A percentile compares a stretch with the other conserved stretches of the same genome.
phyloP scores from a whole-genome alignment of 805 yeast species.

The Aciculoconidium aculeatum region DNA sequence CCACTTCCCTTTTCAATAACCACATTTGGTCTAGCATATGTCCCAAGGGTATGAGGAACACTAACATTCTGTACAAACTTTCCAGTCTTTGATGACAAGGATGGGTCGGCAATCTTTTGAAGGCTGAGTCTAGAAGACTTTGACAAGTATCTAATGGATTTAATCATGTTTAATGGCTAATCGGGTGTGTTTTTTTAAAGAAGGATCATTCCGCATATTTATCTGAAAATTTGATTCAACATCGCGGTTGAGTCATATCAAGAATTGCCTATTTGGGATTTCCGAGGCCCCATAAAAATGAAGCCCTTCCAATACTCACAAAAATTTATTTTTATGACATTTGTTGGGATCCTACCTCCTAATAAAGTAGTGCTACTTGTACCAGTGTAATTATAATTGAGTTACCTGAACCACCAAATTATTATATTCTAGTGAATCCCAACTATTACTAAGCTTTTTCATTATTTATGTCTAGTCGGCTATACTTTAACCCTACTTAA shows the following conservation, averaged over 20 bases:
- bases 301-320: too few relatives aligned
- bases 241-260: constrained; percentile 30
- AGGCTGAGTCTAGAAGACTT: constrained; percentile 2
- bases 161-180: constrained; percentile 11
- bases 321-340: too few relatives aligned
- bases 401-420: too few relatives aligned
- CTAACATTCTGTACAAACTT: constrained; percentile 40
- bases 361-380: too few relatives aligned
- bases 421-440: too few relatives aligned
- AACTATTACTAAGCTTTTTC: too few relatives aligned
- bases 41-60: constrained; percentile 59
- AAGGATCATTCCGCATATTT: too few relatives aligned
- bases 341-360: too few relatives aligned
- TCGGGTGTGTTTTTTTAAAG: too few relatives aligned
- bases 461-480: too few relatives aligned
- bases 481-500: background rate
- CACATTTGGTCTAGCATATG: constrained; percentile 73
- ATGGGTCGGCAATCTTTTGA: constrained; percentile 25
- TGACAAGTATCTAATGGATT: constrained; percentile 6
- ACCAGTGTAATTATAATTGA: too few relatives aligned
- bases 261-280: constrained; percentile 14
- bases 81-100: constrained; percentile 27
- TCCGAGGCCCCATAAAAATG: too few relatives aligned
- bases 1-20: constrained; percentile 80
- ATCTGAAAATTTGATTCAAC: constrained; percentile 17